Evolutionary conservation across 352 stramenopile genomes (phyloP), one percentile per base, ranked within the genome.

Genomic region (Phytophthora meadii): DNA sequence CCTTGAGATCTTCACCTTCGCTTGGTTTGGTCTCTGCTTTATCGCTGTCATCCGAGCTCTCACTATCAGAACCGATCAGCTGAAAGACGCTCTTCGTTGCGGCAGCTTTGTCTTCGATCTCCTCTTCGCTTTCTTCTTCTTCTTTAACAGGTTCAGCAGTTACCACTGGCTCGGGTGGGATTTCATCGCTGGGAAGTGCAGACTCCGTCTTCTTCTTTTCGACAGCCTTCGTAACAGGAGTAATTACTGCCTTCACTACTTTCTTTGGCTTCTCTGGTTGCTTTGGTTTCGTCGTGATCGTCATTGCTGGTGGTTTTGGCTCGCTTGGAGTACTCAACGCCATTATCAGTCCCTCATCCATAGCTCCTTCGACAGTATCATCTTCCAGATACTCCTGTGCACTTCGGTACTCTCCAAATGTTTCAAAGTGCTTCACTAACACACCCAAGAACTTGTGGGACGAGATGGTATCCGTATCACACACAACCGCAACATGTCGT

Each of bases 401-500:
- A 52, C 81, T 95, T 5, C 83, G 79, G 70, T 97, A 92, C 54
- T 99, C 89, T n/a, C 97, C 97, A 39, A 93, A 75, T 45, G 90
- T 73, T 76, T 99, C 95, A 60, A 99, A 97, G 76, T 98, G 97
- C 40, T 91, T 70, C 2, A 93, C 76, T 46, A 99, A 62, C 3
- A 75, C 79, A 47, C 84, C 85, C 19, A 99, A 78, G 64, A 99
- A 99, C 15, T 78, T 70, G 74, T 98, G 89, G 47, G 83, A 67
- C 2, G 77, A 84, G 54, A 98, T 97, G 24, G 95, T 99, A 36
- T 98, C 94, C 4, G 82, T 91, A 74, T 99, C 97, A 57, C 95
- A 97, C 19, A 99, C 82, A 1, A 99, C 61, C 15, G 84, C 87
- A n/a, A 98, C 84, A 69, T 99, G 97, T 19, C 97, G 86, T 72